phyloP scores from a whole-genome alignment of 306 rosid species.

The Hippophae gyantsensis region DNA sequence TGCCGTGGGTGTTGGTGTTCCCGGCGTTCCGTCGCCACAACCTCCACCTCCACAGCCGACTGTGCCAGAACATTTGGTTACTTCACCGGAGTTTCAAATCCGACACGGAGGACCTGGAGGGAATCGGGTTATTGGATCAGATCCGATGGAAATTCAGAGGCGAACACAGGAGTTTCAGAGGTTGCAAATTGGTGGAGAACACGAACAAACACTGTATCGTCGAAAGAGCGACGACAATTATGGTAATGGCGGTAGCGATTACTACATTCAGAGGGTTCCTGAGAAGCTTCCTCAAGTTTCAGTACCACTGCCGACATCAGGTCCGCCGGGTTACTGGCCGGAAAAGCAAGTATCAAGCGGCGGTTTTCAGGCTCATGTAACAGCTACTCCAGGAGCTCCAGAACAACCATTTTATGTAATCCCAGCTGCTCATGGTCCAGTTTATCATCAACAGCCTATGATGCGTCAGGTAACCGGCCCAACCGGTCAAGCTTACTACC shows the following conservation, averaged over 20 bases:
- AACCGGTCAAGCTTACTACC: slow-evolving; percentile 51
- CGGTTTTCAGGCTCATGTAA: slow-evolving; percentile 27
- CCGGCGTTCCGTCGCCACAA: slow-evolving; percentile 20
- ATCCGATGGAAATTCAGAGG: slow-evolving; percentile 56
- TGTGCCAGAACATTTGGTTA: slow-evolving; percentile 35
- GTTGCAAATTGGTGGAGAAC: slow-evolving; percentile 47
- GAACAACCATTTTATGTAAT: slow-evolving; percentile 62
- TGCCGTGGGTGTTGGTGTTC: no score
- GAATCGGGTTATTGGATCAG: slow-evolving; percentile 41
- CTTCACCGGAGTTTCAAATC: slow-evolving; percentile 26
- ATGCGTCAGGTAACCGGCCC: slow-evolving; percentile 33
- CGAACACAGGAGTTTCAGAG: slow-evolving; percentile 59
- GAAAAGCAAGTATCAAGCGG: slow-evolving; percentile 48
- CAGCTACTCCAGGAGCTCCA: slow-evolving; percentile 29
- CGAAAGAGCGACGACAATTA: slow-evolving; percentile 48
- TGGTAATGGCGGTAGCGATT: slow-evolving; percentile 57
- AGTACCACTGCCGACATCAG: slow-evolving; percentile 8
- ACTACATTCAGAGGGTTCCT: slow-evolving; percentile 38
- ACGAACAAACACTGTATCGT: slow-evolving; percentile 43
- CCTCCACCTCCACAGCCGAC: slow-evolving; percentile 17
- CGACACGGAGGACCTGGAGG: slow-evolving; percentile 14
- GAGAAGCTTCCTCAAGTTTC: slow-evolving; percentile 37
- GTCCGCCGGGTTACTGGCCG: slow-evolving; percentile 45
- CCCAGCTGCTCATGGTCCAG: slow-evolving; percentile 36
- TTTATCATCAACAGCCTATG: slow-evolving; percentile 44